Base-by-base conservation (phyloP, 306 rosid species). In the Pyrus pyrifolia region DNA sequence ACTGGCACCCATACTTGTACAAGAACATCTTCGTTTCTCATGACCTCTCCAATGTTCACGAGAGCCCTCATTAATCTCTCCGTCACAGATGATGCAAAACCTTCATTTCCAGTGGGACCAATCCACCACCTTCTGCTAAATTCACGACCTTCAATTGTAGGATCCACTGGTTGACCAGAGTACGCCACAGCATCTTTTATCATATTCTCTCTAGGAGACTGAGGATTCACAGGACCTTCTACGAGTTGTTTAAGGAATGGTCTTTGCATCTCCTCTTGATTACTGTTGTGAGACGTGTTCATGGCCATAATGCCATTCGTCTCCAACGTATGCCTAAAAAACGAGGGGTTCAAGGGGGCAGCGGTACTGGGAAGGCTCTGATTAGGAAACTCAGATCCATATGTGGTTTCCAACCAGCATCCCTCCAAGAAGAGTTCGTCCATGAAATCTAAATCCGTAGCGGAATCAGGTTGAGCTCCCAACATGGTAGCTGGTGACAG, bases 1-100 rank as follows among this genome's bases (percentile, higher is more conserved):
- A 87, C 84, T 4, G 99, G 99, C 81, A 91, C 84, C 99, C 99
- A 96, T 71, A 86, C 81, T 76, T 96, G 99, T 57, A 91, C 86
- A 27, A 96, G 98, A 68, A 91, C 86, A 63, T 91, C 89, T 73
- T 88, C 91, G 78, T 89, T 87, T 68, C 84, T 86, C 18, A 85
- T 85, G 79, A 79, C 80, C 60, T 92, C 89, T 77, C 82, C 78
- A 75, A 91, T 80, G 76, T 83, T 79, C 79, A 60, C 73, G 57
- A 96, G 90, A 0, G 97, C 98, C 80, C 72, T 85, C 30, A 78
- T 63, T 67, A 96, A 72, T 83, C 90, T 89, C 80, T 91, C 93
- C 84, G 67, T 70, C 67, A 88, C 91, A 44, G 82, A 88, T 71
- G 74, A 80, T 12, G 86, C 76, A 72, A 86, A 82, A 60, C 85